These are phyloP conservation scores for Isabelozyma pseudorhagii DNA, from an alignment of 805 yeast species.

Conservation along the genomic window DNA sequence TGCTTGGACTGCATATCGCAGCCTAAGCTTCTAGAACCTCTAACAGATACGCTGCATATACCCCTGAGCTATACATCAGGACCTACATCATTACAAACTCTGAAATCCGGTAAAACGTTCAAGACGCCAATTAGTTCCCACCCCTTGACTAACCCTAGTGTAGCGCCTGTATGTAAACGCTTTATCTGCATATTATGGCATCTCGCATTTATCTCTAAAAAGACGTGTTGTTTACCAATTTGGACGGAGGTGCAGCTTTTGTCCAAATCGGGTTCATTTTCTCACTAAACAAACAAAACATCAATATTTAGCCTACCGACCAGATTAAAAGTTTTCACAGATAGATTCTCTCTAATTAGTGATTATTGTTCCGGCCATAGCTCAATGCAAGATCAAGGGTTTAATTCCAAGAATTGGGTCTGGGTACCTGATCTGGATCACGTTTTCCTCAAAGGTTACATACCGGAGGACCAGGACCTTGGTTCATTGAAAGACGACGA, in stretches of 20 bases:
- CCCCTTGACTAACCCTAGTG: no score
- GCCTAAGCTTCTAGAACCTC: no score
- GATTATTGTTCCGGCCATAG: conserved; percentile 9
- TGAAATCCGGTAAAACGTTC: no score
- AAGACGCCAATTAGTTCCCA: no score
- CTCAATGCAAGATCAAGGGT: conserved; percentile 22
- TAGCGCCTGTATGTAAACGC: background rate
- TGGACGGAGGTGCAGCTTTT: background rate
- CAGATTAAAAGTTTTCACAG: background rate
- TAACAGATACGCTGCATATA: no score
- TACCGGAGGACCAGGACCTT: conserved; percentile 36
- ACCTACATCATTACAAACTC: no score
- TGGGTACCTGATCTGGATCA: conserved; percentile 67
- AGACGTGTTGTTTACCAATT: background rate
- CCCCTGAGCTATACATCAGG: no score
- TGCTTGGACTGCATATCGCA: no score
- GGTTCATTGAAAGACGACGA: conserved; percentile 20
- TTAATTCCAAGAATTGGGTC: conserved; percentile 57
- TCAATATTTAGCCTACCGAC: background rate
- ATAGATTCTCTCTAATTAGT: background rate
- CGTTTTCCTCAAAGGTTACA: conserved; percentile 60
- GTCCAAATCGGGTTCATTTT: background rate
- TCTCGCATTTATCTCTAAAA: background rate
- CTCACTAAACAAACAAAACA: background rate
- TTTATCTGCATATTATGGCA: background rate